Evolutionary conservation across 1,139 yeast species (phyloP).

Genomic region (Torulaspora globosa): DNA sequence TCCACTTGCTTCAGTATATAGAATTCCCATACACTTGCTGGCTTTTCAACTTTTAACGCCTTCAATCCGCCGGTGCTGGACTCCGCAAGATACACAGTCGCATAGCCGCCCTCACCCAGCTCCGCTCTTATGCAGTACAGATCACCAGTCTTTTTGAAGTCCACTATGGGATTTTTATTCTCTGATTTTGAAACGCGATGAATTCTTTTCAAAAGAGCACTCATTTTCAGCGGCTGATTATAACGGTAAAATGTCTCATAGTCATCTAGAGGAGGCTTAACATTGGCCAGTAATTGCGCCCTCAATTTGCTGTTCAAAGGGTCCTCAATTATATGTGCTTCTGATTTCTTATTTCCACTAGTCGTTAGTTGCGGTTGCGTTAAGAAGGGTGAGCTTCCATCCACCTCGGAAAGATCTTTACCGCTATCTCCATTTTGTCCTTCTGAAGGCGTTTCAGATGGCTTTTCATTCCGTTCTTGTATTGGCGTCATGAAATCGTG

Average conservation of each 20-base stretch:
- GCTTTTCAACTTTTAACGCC: slow-evolving; percentile 73
- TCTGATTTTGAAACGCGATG: slow-evolving; percentile 40
- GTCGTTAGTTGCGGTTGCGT: slow-evolving; percentile 24
- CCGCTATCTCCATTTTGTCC: slow-evolving; percentile 1
- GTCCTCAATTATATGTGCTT: slow-evolving; percentile 11
- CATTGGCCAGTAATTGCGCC: slow-evolving; percentile 18
- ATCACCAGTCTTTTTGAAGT: slow-evolving; percentile 43
- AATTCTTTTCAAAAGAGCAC: slow-evolving; percentile 38
- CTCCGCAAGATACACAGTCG: slow-evolving; percentile 73
- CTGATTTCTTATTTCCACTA: not conserved
- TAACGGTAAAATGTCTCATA: slow-evolving; percentile 37
- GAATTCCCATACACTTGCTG: slow-evolving; percentile 77
- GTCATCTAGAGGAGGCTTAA: slow-evolving; percentile 35
- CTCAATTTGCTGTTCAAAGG: slow-evolving; percentile 26
- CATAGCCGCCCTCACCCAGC: slow-evolving; percentile 79
- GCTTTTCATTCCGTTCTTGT: slow-evolving; percentile 29
- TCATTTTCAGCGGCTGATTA: slow-evolving; percentile 36
- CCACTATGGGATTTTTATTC: slow-evolving; percentile 36
- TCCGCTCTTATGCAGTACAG: slow-evolving; percentile 55
- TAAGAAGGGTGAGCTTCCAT: slow-evolving; percentile 31
- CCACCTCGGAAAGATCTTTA: slow-evolving; percentile 12
- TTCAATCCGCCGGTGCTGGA: slow-evolving; percentile 52
- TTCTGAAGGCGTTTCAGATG: slow-evolving; percentile 12
- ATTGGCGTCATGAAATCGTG: slow-evolving; percentile 33
- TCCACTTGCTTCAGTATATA: slow-evolving; percentile 62